Base-by-base conservation (phyloP, 176 grass and related monocot genomes). In the Neostapfia colusana region DNA sequence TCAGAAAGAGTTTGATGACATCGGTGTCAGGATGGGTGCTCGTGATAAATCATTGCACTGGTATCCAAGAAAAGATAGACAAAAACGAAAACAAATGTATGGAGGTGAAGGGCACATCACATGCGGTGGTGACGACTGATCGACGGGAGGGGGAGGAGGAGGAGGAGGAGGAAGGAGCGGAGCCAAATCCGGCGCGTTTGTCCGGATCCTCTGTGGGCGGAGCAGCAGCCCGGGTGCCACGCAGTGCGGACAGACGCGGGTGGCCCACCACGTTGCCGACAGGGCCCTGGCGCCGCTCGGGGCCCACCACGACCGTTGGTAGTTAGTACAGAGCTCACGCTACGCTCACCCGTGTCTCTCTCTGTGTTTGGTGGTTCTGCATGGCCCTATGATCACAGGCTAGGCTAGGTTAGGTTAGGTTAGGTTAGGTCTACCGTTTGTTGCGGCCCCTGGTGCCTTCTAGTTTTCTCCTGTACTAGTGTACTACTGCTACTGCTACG, bases 271-370 rank as follows among this genome's bases (percentile, higher is more conserved):
- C 80, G 85, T 83, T 74, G 68, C 62, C 62, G 68, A 83, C 62
- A 63, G 2, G 8, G n/a, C 8, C 31, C 17, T 48, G 55, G 12
- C 10, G 35, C 58, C 10, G 7, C 26, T 2, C 54, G 64, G 64
- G 17, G 42, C 84, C 51, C 59, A 49, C 67, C 79, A 79, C 74
- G 79, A 78, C 85, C 85, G 85, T 87, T 87, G 85, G 85, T 87
- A 87, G 85, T 82, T 87, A n/a, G n/a, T n/a, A 82, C 79, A 63
- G 42, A 23, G 35, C 54, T 7, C 20, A 50, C 31, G 2, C 31
- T n/a, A n/a, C n/a, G n/a, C n/a, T n/a, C n/a, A n/a, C 57, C 44
- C 36, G 41, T 42, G 70, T 39, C 25, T 65, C 37, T 24, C 0
- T 50, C 48, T 18, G 39, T 41, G 39, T 41, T 41, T 41, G 31